Base-by-base conservation (phyloP, 495 filamentous ascomycete species). In the Penicillium antarcticum region DNA sequence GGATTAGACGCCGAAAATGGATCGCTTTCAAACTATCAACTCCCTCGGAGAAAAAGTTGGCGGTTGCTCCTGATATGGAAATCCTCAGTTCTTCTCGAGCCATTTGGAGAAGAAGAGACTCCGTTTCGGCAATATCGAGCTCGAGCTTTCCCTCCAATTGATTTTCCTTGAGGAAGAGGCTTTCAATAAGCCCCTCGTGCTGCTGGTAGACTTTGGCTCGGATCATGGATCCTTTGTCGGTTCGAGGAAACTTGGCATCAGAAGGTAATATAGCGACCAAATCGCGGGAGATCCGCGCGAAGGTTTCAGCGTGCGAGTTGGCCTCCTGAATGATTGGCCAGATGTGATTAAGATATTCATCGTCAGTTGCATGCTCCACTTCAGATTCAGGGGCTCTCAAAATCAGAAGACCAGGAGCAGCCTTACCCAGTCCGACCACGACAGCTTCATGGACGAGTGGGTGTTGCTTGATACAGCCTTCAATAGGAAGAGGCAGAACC, bases 21-120 rank as follows among this genome's bases (percentile, higher is more conserved):
- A 83, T 83, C 4, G 81, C 79, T 40, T 78, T 77, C n/a, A 86
- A 60, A 46, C 81, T 84, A 56, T 84, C 81, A n/a, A 86, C 56
- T 7, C 82, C 82, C 6, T 74, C 66, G 0, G 73, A 60, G 45
- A 84, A 84, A 56, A 86, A 76, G 52, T 82, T 77, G 4, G 72
- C 59, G 2, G 77, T 52, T 4, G 50, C 44, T 42, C 68, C 55
- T 4, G 72, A 60, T 4, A 80, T 53, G 1, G 62, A n/a, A 19
- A 79, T 58, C 13, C 62, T 68, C 10, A 80, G 63, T 26, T 71
- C 56, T 9, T 75, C 61, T 31, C 54, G 51, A 38, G 76, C 74
- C 23, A 75, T 60, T 4, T 57, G 53, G 45, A 76, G 50, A 18
- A 85, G 62, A 49, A 75, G 67, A 6, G 52, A 52, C 56, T 77